These are phyloP conservation scores for Amborella trichopoda DNA, from an alignment of 164 flowering plant species.

Conservation along the genomic window DNA sequence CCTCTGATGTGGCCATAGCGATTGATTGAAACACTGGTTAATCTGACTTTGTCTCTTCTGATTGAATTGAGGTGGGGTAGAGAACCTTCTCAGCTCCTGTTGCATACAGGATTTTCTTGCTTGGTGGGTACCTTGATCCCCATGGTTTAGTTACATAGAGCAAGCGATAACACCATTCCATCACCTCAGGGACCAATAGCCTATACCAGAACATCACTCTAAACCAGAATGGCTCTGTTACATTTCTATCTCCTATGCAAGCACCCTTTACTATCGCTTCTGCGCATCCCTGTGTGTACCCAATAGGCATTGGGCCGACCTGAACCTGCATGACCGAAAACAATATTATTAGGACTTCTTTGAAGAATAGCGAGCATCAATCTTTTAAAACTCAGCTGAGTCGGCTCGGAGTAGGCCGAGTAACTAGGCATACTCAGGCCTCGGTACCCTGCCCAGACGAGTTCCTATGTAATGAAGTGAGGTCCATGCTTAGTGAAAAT, in stretches of 20 bases:
- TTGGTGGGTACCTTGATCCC: slow-evolving; percentile 7
- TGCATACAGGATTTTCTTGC: slow-evolving; percentile 18
- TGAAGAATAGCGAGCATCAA: no score
- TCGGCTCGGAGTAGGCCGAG: no score
- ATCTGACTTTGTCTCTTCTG: slow-evolving; percentile 9
- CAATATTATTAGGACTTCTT: no score
- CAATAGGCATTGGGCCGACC: slow-evolving; percentile 23
- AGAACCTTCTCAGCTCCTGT: slow-evolving; percentile 9
- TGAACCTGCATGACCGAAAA: slow-evolving; percentile 16
- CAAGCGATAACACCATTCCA: slow-evolving; percentile 21
- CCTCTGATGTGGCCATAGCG: neutral
- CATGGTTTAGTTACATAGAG: slow-evolving; percentile 8
- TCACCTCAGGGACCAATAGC: slow-evolving; percentile 22
- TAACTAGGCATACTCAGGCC: no score
- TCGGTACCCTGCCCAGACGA: no score
- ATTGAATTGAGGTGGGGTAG: neutral
- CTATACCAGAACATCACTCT: slow-evolving; percentile 3
- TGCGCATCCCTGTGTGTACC: slow-evolving; percentile 18
- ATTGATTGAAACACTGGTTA: slow-evolving; percentile 6
- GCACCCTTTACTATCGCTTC: slow-evolving; percentile 34
- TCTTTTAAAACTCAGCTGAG: no score
- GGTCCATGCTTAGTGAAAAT: no score
- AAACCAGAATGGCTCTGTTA: slow-evolving; percentile 30
- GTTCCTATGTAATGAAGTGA: no score
- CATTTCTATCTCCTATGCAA: slow-evolving; percentile 25